A percentile compares a stretch with the other conserved stretches of the same genome.
phyloP scores from a whole-genome alignment of 164 flowering plant species.

The Berberis vulgaris region DNA sequence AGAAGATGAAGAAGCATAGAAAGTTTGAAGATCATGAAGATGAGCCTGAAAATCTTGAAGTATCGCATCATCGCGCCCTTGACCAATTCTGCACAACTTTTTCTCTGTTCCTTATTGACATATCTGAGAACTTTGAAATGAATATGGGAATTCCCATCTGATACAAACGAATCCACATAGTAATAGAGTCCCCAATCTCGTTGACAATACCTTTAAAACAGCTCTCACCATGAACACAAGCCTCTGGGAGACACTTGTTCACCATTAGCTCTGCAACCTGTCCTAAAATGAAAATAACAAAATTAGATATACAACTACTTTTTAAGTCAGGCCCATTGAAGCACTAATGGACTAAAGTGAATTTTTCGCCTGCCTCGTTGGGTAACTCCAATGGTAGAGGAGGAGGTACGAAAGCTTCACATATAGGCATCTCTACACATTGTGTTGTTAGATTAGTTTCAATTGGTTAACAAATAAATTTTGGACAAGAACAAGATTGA shows the following conservation, averaged over 20 bases:
- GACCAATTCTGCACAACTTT: conserved; percentile 54
- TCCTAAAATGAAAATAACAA: not conserved
- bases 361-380: too few relatives aligned
- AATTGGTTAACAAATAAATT: too few relatives aligned
- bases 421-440: too few relatives aligned
- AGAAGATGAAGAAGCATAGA: conserved; percentile 32
- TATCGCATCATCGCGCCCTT: conserved; percentile 5
- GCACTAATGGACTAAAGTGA: too few relatives aligned
- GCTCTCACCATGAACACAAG: conserved; percentile 24
- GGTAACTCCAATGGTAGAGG: too few relatives aligned
- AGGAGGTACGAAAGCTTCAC: too few relatives aligned
- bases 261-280: conserved; percentile 54
- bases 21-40: conserved; percentile 40
- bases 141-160: conserved; percentile 45
- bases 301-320: too few relatives aligned
- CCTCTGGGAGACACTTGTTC: conserved; percentile 32
- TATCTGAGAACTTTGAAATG: conserved; percentile 43
- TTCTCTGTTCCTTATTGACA: conserved; percentile 51
- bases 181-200: conserved; percentile 57
- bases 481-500: too few relatives aligned
- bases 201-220: conserved; percentile 41
- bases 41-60: conserved; percentile 30
- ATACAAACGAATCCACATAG: conserved; percentile 47
- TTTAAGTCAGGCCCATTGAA: too few relatives aligned
- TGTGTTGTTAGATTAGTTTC: too few relatives aligned